Conservation (phyloP, 768 basidiomycete species). For the Floccularia luteovirens region DNA sequence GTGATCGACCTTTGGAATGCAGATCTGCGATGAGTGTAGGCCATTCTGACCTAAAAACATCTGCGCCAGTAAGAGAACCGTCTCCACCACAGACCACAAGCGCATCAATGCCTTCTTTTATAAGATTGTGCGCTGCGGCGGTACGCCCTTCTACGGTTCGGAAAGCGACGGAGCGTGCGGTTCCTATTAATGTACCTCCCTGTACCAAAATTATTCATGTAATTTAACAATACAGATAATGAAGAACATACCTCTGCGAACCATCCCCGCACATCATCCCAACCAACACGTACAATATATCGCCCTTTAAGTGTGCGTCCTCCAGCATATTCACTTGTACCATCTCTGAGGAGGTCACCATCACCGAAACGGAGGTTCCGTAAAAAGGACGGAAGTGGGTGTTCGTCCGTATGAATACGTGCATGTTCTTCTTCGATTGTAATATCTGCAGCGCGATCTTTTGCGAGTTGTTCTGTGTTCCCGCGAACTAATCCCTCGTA, state of each 20-base stretch:
- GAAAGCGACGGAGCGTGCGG: slow-evolving; percentile 79
- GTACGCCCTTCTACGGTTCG: slow-evolving; percentile 83
- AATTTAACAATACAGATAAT: neutral
- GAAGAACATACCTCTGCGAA: slow-evolving; percentile 62
- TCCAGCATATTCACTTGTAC: slow-evolving; percentile 65
- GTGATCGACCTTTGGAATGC: slow-evolving; percentile 43
- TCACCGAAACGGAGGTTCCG: slow-evolving; percentile 80
- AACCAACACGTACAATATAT: slow-evolving; percentile 93
- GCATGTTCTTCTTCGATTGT: slow-evolving; percentile 10
- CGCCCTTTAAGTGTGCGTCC: slow-evolving; percentile 79
- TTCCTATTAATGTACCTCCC: slow-evolving; percentile 97
- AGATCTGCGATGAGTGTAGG: slow-evolving; percentile 73
- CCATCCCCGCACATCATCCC: slow-evolving; percentile 98
- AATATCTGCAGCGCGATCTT: slow-evolving; percentile 12
- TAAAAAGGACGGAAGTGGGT: slow-evolving; percentile 35
- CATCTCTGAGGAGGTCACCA: slow-evolving; percentile 68
- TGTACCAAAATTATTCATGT: slow-evolving; percentile 16
- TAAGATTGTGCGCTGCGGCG: slow-evolving; percentile 84
- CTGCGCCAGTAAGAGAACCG: slow-evolving; percentile 93
- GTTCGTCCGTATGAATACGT: slow-evolving; percentile 8
- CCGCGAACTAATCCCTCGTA: slow-evolving; percentile 97
- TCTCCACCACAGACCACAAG: slow-evolving; percentile 97
- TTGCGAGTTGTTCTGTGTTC: slow-evolving; percentile 38
- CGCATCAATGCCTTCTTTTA: slow-evolving; percentile 96
- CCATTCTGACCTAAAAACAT: slow-evolving; percentile 93